Evolutionary conservation across 306 rosid genomes (phyloP).

Genomic region (Prunus padus): DNA sequence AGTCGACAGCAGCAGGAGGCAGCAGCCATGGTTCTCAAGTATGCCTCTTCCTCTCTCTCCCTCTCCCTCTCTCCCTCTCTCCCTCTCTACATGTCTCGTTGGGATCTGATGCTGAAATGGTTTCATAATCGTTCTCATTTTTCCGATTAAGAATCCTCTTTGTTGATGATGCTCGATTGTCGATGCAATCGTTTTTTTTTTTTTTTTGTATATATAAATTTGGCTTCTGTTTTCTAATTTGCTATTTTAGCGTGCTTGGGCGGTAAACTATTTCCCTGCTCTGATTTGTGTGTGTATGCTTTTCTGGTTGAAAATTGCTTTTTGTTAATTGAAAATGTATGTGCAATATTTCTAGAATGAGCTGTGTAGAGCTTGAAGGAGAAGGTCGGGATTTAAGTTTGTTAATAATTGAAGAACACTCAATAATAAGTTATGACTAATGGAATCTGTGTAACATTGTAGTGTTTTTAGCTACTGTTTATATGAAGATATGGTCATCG

Average conservation of each 20-base stretch:
- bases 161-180: not conserved
- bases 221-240: not conserved
- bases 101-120: not conserved
- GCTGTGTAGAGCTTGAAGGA: not conserved
- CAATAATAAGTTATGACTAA: too few relatives aligned
- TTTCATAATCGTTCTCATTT: not conserved
- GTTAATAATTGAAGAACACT: not conserved
- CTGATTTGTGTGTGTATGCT: not conserved
- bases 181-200: not conserved
- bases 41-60: slow-evolving; percentile 4
- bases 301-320: not conserved
- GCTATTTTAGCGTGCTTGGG: too few relatives aligned
- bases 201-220: not conserved
- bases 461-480: not conserved
- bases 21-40: slow-evolving; percentile 86
- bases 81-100: not conserved
- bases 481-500: not conserved
- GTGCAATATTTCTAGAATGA: not conserved
- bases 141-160: not conserved
- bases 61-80: not conserved
- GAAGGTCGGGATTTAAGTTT: not conserved
- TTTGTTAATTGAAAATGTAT: too few relatives aligned
- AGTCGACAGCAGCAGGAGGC: not conserved
- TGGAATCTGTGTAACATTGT: not conserved
- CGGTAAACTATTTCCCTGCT: not conserved